phyloP scores from a whole-genome alignment of 768 basidiomycete genomes.

The Fomitopsis serialis region DNA sequence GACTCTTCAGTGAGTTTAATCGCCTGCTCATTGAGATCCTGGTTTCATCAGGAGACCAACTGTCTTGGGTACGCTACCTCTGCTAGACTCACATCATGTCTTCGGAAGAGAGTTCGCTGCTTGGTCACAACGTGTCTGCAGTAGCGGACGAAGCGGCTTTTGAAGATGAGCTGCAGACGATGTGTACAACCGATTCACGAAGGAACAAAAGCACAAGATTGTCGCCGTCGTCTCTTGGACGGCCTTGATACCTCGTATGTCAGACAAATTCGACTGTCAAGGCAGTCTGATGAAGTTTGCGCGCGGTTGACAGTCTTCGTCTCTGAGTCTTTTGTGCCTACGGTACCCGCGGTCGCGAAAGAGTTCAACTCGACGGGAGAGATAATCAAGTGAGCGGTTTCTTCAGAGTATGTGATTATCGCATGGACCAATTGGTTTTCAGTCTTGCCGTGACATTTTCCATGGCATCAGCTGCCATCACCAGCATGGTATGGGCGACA shows the following conservation, averaged over 20 bases:
- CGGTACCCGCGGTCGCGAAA: conserved; percentile 65
- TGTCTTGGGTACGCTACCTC: not conserved
- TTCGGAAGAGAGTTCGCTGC: conserved; percentile 25
- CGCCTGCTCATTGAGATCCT: not conserved
- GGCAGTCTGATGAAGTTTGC: not conserved
- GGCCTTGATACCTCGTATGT: conserved; percentile 59
- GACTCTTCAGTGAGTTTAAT: not conserved
- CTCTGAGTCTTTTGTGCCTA: conserved; percentile 64
- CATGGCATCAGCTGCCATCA: conserved; percentile 37
- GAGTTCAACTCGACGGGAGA: conserved; percentile 55
- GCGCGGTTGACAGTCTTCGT: conserved; percentile 49
- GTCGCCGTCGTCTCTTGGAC: conserved; percentile 52
- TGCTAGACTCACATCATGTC: not conserved
- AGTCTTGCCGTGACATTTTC: conserved; percentile 50
- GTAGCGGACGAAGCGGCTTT: not conserved
- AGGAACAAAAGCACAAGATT: conserved; percentile 45
- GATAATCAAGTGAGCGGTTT: conserved; percentile 45
- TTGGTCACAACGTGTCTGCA: conserved; percentile 7
- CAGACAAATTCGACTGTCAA: not conserved
- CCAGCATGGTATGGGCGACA: conserved; percentile 47
- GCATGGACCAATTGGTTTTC: not conserved
- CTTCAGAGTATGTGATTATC: not conserved
- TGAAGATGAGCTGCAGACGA: conserved; percentile 18
- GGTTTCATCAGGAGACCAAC: too few relatives aligned
- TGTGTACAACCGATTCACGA: conserved; percentile 57